Conservation (phyloP, 805 yeast genomes). For the Barnettozyma populi region DNA sequence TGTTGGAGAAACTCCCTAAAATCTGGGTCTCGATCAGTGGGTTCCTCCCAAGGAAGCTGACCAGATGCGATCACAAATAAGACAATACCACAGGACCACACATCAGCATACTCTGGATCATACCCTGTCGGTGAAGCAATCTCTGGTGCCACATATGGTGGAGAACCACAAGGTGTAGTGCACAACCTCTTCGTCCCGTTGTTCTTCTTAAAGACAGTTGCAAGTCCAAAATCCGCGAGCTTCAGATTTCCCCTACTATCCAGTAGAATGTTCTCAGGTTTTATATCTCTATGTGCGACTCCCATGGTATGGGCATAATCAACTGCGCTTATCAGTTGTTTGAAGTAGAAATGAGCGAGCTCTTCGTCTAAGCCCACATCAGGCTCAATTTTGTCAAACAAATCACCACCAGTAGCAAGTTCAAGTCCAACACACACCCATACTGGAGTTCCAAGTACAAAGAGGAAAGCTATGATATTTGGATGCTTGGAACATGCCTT, state of each 20-base stretch:
- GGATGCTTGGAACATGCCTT: slow-evolving; percentile 52
- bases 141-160: slow-evolving; percentile 80
- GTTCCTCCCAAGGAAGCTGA: slow-evolving; percentile 69
- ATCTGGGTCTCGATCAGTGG: slow-evolving; percentile 46
- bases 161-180: slow-evolving; percentile 59
- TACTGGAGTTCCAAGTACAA: slow-evolving; percentile 46
- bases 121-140: slow-evolving; percentile 42
- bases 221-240: slow-evolving; percentile 74
- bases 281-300: slow-evolving; percentile 63
- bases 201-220: slow-evolving; percentile 48
- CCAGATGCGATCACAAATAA: slow-evolving; percentile 60
- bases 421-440: slow-evolving; percentile 68
- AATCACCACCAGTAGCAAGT: slow-evolving; percentile 67
- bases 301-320: slow-evolving; percentile 56
- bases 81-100: slow-evolving; percentile 69
- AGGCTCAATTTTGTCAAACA: slow-evolving; percentile 75
- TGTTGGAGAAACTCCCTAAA: slow-evolving; percentile 35
- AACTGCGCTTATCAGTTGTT: slow-evolving; percentile 58
- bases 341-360: slow-evolving; percentile 63
- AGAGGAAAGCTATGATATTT: slow-evolving; percentile 51
- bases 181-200: slow-evolving; percentile 44
- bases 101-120: slow-evolving; percentile 52
- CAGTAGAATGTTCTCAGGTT: slow-evolving; percentile 63
- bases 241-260: slow-evolving; percentile 62
- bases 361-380: slow-evolving; percentile 64